Evolutionary conservation across 192 early-diverging fungal species (phyloP).

Genomic region (Podila epigama): DNA sequence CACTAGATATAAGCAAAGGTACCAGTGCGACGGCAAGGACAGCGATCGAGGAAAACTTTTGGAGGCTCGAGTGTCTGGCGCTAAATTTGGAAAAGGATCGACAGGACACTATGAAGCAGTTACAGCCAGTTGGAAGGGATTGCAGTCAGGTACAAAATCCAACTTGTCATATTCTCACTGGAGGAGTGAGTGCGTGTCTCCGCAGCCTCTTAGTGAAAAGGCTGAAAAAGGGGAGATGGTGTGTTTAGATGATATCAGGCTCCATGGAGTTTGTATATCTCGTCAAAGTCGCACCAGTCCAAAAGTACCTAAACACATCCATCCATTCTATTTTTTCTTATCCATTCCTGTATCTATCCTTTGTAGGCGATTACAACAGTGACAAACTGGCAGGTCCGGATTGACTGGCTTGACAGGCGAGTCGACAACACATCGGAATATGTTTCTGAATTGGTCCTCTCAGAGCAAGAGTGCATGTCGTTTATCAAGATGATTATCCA

Average conservation of each 20-base stretch:
- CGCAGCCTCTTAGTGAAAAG: no score
- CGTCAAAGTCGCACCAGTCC: no score
- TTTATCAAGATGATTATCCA: slow-evolving; percentile 49
- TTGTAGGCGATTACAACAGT: slow-evolving; percentile 22
- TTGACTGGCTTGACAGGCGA: slow-evolving; percentile 30
- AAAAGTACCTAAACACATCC: not conserved
- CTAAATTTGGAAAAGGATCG: slow-evolving; percentile 33
- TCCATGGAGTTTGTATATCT: no score
- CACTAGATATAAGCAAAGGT: slow-evolving; percentile 39
- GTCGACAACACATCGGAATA: slow-evolving; percentile 45
- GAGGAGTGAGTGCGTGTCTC: no score
- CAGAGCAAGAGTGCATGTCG: slow-evolving; percentile 47
- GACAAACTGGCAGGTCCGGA: slow-evolving; percentile 46
- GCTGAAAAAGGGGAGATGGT: no score
- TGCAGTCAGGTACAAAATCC: slow-evolving; percentile 9
- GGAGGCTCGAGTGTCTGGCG: slow-evolving; percentile 40
- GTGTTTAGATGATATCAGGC: no score
- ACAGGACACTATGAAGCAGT: slow-evolving; percentile 21
- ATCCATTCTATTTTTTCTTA: not conserved
- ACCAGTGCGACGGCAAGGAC: slow-evolving; percentile 30
- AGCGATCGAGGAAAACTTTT: slow-evolving; percentile 46
- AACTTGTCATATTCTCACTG: no score
- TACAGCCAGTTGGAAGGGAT: slow-evolving; percentile 19
- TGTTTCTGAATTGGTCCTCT: slow-evolving; percentile 43
- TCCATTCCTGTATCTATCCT: not conserved